Evolutionary conservation across 306 rosid genomes (phyloP), one percentile per base, ranked within the genome.

Genomic region (Glycine latifolia): DNA sequence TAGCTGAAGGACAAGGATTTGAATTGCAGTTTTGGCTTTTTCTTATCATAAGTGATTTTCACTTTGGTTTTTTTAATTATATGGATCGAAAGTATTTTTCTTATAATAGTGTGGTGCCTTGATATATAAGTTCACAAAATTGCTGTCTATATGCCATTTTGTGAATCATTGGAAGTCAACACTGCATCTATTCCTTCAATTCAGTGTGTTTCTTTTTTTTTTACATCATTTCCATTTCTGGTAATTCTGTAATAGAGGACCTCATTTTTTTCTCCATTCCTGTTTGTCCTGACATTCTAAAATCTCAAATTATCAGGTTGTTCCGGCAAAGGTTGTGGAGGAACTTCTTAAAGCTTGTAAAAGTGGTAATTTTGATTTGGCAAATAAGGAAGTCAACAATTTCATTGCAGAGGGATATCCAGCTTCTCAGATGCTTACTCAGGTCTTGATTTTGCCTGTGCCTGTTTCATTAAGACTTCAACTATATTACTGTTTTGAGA

Each of bases 331-430:
- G 79, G 92, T 84, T 71, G 92, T 91, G 47, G 83, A 85, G 62
- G 79, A 85, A 47, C 56, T 95, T 84, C 80, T 90, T 74, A 79
- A 79, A 52, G 94, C 99, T 26, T 91, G 98, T 83, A 88, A 75
- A 81, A 88, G 97, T 84, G 94, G 94, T 72, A 92, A 91, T 90
- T 95, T 95, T 88, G 98, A 95, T 86, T 82, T 79, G 58, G 96
- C 98, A 47, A 91, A 95, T 87, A 91, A 93, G 89, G 94, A 91
- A 87, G 99, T 92, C 84, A 88, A 89, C 80, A 86, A 89, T 87
- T 89, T 89, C 71, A 89, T 93, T 70, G 99, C 97, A 46, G 99
- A 95, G 71, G 99, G 99, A 77, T 95, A 95, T 84, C 98, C 99
- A 1, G 98, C 86, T 83, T 87, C 97, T 76, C 99, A 93, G 84